Base-by-base conservation (phyloP, 2,329 filamentous ascomycete genomes). In the Neonectria ditissima region DNA sequence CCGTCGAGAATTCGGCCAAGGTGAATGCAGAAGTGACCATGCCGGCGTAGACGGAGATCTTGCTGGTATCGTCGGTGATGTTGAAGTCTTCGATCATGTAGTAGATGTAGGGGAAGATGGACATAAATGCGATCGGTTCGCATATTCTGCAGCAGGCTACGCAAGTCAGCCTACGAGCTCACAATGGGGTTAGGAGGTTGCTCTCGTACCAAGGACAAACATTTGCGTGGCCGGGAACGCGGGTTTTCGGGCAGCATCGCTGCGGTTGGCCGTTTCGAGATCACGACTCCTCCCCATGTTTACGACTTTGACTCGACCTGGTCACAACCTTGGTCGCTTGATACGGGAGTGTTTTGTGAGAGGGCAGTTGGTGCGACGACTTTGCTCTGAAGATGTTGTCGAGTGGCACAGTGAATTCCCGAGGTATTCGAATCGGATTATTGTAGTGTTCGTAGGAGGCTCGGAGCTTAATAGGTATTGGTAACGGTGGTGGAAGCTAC, bases 81-180 rank as follows among this genome's bases (percentile, higher is more conserved):
- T 92, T 85, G 80, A 98, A 98, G 65, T 94, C 93, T 74, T 94
- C 86, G 72, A 98, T 91, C 96, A 99, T 98, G 83, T 92, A 95
- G 83, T 97, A 98, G 72, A 97, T 94, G 80, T 98, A 99, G 1
- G 96, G 96, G 77, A 99, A 98, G 72, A 98, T 97, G 57, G 94
- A 97, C 93, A 97, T 98, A 85, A 99, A 98, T 6, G 96, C 96
- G 79, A 99, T 98, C 55, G 96, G 96, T 78, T 99, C 96, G 84
- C 94, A 97, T 83, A 99, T 95, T 76, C 96, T 91, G 81, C 94
- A 97, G 75, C 97, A 86, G 48, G 94, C 94, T 97, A 68, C 52
- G 28, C 28, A 28, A 59, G 59, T 68, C 62, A 73, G 63, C 41
- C n/a, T 22, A 53, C 50, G 22, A 58, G 26, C 48, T 43, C 39